Base-by-base conservation (phyloP, 257 asterid species). In the Rauvolfia tetraphylla region DNA sequence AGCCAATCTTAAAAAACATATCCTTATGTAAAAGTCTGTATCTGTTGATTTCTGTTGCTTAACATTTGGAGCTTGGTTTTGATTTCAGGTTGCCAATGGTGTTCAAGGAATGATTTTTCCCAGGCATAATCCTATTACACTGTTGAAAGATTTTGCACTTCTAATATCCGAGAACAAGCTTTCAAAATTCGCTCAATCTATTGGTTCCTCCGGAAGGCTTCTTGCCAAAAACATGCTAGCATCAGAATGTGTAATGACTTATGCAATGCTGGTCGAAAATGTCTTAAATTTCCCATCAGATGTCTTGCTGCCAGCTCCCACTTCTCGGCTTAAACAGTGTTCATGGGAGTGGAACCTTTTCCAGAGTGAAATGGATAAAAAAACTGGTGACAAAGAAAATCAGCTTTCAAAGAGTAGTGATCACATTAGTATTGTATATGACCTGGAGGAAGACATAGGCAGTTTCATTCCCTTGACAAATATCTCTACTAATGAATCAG, bases 201-300 rank as follows among this genome's bases (percentile, higher is more conserved):
- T 91, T 83, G 97, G 89, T 83, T 86, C 92, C 42, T 85, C 98
- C 36, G 97, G 95, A 75, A 89, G 87, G 78, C 84, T 90, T 82
- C 93, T 82, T 54, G 96, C 95, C 53, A 90, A 85, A 84, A 91
- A 95, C 85, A 85, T 95, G 97, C 84, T 91, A 78, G 98, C 98
- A 69, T 80, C 87, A 54, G 97, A 93, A 81, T 93, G 97, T 87
- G 81, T 89, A 74, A 57, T 72, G 68, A 88, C 83, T 53, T 88
- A 89, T 75, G 97, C 96, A 74, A 80, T 85, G 74, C 89, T 93
- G 78, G 81, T 93, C 69, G 99, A 95, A 83, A 79, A 88, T 83
- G 83, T 87, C 77, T 81, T 95, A 80, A 76, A 87, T 86, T 95
- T 95, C 80, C 97, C 99, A 66, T 93, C 98, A 68, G 97, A 95